These are phyloP conservation scores for Paramecium primaurelia DNA, from an alignment of 73 alveolate genomes.

Conservation along the genomic window DNA sequence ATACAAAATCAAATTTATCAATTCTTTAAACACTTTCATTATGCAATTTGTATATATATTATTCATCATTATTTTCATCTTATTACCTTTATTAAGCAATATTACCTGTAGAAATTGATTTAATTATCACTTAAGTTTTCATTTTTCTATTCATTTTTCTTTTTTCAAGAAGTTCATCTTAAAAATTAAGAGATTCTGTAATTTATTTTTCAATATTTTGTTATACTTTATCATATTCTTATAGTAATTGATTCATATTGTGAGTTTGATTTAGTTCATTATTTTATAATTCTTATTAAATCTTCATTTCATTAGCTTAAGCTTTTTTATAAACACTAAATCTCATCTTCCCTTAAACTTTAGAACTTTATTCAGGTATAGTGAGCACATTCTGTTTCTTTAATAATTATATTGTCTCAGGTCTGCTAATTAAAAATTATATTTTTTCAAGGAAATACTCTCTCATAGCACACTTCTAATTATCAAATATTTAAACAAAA, in stretches of 20 bases:
- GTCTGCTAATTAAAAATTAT: background rate
- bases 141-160: background rate
- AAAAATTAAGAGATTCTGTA: background rate
- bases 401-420: background rate
- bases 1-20: background rate
- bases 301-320: background rate
- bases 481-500: slow-evolving; percentile 3
- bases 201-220: background rate
- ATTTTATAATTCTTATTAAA: background rate
- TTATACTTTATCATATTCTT: background rate
- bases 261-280: background rate
- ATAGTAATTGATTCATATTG: background rate
- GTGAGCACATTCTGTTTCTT: background rate
- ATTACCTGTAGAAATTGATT: background rate
- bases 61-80: background rate
- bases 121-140: background rate
- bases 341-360: background rate
- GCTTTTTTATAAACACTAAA: background rate
- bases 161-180: background rate
- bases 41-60: background rate
- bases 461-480: background rate
- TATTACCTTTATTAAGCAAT: background rate
- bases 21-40: background rate
- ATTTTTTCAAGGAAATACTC: background rate
- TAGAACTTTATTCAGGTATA: background rate